Evolutionary conservation across 768 basidiomycete genomes (phyloP).

Genomic region (Hydnomerulius pinastri): DNA sequence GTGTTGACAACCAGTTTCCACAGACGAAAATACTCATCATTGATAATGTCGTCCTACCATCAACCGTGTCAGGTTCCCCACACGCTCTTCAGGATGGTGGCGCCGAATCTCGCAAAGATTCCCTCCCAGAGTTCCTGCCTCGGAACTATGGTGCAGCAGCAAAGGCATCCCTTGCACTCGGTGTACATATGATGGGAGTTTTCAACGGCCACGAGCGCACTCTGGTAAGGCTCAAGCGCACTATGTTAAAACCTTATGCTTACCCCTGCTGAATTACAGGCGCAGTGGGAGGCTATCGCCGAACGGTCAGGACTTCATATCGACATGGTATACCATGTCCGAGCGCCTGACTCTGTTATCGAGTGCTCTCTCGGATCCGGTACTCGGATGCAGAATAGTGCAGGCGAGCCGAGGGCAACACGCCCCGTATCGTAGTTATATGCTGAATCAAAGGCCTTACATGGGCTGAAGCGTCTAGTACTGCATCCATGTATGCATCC

Average conservation of each 20-base stretch:
- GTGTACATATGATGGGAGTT: conserved; percentile 14
- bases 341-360: not conserved
- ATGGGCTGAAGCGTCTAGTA: no score
- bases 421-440: no score
- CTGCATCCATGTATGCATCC: no score
- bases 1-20: not conserved
- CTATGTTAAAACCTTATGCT: not conserved
- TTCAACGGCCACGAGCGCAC: conserved; percentile 13
- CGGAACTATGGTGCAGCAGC: conserved; percentile 6
- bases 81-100: not conserved
- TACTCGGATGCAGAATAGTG: no score
- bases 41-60: not conserved
- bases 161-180: conserved; percentile 8
- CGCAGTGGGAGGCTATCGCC: not conserved
- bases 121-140: conserved; percentile 4
- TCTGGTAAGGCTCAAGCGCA: not conserved
- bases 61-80: not conserved
- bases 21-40: not conserved
- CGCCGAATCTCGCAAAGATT: no score
- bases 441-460: no score
- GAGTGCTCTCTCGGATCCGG: no score
- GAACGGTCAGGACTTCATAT: not conserved
- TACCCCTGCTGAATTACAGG: not conserved
- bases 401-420: no score
- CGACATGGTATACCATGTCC: not conserved